A percentile compares a stretch with the other conserved stretches of the same genome.
Conservation (phyloP, 306 rosid species). For the Malus sieversii region DNA sequence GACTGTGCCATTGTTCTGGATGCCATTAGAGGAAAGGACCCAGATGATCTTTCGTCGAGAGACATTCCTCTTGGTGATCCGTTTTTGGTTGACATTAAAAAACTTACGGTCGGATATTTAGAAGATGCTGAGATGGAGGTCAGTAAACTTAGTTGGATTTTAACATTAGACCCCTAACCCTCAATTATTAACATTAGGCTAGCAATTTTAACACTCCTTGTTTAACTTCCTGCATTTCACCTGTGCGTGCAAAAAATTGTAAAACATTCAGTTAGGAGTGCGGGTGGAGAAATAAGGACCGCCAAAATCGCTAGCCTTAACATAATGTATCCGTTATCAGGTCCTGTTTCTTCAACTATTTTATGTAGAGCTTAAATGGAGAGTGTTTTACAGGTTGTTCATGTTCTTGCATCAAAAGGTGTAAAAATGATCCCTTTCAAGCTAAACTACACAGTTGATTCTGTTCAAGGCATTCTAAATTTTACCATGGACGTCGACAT, state of each 20-base stretch:
- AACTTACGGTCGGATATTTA: conserved; percentile 72
- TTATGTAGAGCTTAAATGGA: neutral
- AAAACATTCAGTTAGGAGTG: too few species aligned
- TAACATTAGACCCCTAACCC: neutral
- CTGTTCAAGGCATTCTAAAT: conserved; percentile 76
- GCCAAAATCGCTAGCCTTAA: too few species aligned
- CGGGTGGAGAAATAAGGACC: too few species aligned
- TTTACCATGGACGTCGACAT: conserved; percentile 86
- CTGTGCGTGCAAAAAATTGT: too few species aligned
- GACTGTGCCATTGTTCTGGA: conserved; percentile 76
- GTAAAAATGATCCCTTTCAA: conserved; percentile 68
- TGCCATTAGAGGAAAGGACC: conserved; percentile 66
- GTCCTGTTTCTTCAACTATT: neutral
- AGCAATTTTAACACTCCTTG: too few species aligned
- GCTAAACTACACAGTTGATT: conserved; percentile 61
- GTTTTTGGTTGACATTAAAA: conserved; percentile 52
- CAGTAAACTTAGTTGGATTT: conserved; percentile 5
- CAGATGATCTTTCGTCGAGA: conserved; percentile 62
- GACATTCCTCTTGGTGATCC: conserved; percentile 58
- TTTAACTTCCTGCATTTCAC: too few species aligned
- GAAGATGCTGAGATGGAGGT: conserved; percentile 86
- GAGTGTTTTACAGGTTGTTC: conserved; percentile 38
- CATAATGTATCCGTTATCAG: too few species aligned
- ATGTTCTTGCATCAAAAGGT: conserved; percentile 53
- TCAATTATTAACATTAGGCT: neutral